Conservation (phyloP, 805 yeast genomes). For the Helenozyma rhizophorensis region DNA sequence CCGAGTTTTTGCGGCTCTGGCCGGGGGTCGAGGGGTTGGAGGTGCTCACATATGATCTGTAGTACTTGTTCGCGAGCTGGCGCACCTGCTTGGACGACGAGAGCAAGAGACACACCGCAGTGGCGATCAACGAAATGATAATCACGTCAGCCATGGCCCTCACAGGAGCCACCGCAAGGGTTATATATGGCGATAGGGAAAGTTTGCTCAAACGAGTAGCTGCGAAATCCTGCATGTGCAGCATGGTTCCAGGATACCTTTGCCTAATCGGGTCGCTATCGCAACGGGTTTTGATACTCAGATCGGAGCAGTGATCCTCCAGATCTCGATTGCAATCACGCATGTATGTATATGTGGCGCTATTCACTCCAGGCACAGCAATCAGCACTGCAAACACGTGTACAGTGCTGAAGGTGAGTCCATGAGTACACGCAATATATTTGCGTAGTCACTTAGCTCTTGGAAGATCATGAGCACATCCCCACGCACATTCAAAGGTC, state of each 20-base stretch:
- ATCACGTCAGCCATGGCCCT: slow-evolving; percentile 2
- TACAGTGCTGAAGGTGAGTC: too few species aligned
- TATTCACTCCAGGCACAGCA: too few species aligned
- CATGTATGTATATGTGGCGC: too few species aligned
- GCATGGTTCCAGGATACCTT: slow-evolving; percentile 1
- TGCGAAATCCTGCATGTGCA: slow-evolving; percentile 3
- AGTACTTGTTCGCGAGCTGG: not conserved
- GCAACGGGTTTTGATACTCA: too few species aligned
- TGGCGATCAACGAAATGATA: slow-evolving; percentile 8
- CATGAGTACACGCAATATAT: too few species aligned
- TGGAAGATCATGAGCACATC: too few species aligned
- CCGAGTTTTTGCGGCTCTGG: slow-evolving; percentile 1
- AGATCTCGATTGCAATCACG: too few species aligned
- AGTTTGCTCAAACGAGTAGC: not conserved
- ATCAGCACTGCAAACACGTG: too few species aligned
- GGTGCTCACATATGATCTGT: not conserved
- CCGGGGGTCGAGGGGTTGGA: not conserved
- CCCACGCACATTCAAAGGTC: too few species aligned
- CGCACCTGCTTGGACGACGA: slow-evolving; percentile 7
- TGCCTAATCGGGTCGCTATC: slow-evolving; percentile 2
- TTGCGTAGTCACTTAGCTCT: too few species aligned
- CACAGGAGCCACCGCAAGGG: not conserved
- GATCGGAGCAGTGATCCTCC: too few species aligned
- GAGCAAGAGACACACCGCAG: slow-evolving; percentile 4
- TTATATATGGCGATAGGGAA: not conserved